Conservation (phyloP, 768 basidiomycete species). For the Boletus vermiculosoides region DNA sequence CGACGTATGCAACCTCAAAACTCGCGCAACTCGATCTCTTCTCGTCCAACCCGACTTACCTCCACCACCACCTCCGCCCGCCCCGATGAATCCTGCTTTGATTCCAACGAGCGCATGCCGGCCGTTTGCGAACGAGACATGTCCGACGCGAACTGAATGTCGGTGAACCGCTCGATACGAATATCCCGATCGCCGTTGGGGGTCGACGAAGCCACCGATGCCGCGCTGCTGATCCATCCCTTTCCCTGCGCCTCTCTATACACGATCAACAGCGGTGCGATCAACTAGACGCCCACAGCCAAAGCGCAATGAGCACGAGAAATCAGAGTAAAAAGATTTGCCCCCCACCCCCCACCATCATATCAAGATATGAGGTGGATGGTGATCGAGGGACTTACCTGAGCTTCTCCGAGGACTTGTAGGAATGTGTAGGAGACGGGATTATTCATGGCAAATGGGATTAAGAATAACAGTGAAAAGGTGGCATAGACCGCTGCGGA, state of each 20-base stretch:
- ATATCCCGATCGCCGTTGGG: constrained; percentile 1
- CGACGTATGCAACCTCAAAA: not conserved
- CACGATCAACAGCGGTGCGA: constrained; percentile 40
- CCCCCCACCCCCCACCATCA: not conserved
- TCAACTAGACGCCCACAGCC: constrained; percentile 24
- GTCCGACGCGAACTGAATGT: constrained; percentile 24
- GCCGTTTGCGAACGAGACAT: not conserved
- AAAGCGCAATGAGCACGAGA: constrained; percentile 2
- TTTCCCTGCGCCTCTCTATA: constrained; percentile 39
- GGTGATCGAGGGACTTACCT: constrained; percentile 21
- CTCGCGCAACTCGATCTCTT: constrained; percentile 31
- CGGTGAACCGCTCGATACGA: constrained; percentile 20
- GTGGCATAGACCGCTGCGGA: constrained; percentile 31
- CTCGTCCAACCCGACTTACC: constrained; percentile 48
- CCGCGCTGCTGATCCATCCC: constrained; percentile 32
- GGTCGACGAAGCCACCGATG: constrained; percentile 4
- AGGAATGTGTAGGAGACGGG: constrained; percentile 36
- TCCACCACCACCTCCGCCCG: constrained; percentile 43
- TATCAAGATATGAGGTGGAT: not conserved
- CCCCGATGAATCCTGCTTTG: constrained; percentile 6
- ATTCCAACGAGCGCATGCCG: constrained; percentile 4
- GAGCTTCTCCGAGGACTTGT: constrained; percentile 34
- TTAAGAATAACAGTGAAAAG: constrained; percentile 26
- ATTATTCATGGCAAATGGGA: constrained; percentile 12
- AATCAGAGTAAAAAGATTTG: not conserved